phyloP scores from a whole-genome alignment of 208 protist genomes.

The Trypanosomatidae sp. region DNA sequence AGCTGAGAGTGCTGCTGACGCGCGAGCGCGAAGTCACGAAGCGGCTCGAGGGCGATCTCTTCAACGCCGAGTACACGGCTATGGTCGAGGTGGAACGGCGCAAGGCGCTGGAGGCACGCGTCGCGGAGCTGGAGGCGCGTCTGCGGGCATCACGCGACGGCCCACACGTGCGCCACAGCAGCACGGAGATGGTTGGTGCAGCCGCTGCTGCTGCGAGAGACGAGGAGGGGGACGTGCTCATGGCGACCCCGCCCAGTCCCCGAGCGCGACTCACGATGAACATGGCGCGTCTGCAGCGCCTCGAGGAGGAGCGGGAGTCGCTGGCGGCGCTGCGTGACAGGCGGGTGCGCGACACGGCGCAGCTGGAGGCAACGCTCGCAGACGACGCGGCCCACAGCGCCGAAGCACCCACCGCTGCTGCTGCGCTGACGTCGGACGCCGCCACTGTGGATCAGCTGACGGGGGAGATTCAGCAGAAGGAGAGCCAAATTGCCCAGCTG shows the following conservation, averaged over 20 bases:
- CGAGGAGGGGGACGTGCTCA: no score
- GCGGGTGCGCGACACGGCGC: no score
- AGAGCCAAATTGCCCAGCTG: conserved; percentile 27
- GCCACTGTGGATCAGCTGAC: conserved; percentile 18
- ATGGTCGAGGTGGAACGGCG: conserved; percentile 82
- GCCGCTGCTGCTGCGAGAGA: no score
- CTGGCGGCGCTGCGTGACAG: no score
- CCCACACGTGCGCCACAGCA: no score
- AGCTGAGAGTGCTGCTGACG: conserved; percentile 32
- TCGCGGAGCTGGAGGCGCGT: conserved; percentile 36
- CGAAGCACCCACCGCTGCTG: not conserved
- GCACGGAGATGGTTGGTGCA: no score
- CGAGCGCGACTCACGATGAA: conserved; percentile 5
- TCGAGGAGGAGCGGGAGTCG: conserved; percentile 38
- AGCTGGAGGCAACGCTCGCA: conserved; percentile 8
- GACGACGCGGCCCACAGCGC: not conserved
- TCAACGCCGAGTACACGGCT: conserved; percentile 77
- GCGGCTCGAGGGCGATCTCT: conserved; percentile 84
- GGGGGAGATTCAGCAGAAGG: conserved; percentile 27
- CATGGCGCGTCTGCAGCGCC: conserved; percentile 18
- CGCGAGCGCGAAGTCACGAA: conserved; percentile 53
- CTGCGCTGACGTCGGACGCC: not conserved
- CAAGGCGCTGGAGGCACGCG: conserved; percentile 53
- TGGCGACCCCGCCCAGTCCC: not conserved
- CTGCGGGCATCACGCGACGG: not conserved